Base-by-base conservation (phyloP, 192 early-diverging fungal genomes). In the Neocallimastix lanati region DNA sequence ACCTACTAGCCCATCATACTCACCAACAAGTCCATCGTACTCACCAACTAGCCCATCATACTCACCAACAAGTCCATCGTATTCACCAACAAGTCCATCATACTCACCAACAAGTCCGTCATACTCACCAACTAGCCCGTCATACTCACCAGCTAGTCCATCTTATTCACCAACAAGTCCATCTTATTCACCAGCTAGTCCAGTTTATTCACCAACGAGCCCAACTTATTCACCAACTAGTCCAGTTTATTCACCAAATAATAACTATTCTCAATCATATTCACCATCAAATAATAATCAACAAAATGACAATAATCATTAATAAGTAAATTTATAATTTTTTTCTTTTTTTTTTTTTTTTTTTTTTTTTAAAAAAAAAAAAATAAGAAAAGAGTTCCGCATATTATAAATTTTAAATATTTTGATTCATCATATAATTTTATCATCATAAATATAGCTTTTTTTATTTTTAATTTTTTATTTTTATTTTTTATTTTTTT, bases 161-260 rank as follows among this genome's bases (percentile, higher is more conserved):
- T 84, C 82, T 37, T 93, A 94, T 82, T 87, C 86, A 0, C 93
- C 94, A 0, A 94, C 94, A 18, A 87, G 85, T 16, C 93, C 94
- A 15, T 87, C 85, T 58, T 96, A 95, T 82, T 88, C 87, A 9
- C 92, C 91, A 15, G 92, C 93, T n/a, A 88, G 88, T 27, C 92
- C 92, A 14, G 86, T 85, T 28, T 93, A 92, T 78, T 81, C 81
- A 13, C 94, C 95, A 29, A 92, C 93, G 4, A 88, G 84, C 9
- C 94, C 94, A 16, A 87, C 85, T 5, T 96, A 96, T 82, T 89
- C 87, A 40, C 91, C 92, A 30, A 93, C 93, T 7, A 87, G 87
- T 28, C 92, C 93, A 16, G 84, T 80, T n/a, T 94, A 94, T 83
- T 88, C 89, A 77, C 93, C 94, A 4, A 94, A 92, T 28, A 88